Conservation (phyloP, 257 asterid species). For the Solanum virginianum region DNA sequence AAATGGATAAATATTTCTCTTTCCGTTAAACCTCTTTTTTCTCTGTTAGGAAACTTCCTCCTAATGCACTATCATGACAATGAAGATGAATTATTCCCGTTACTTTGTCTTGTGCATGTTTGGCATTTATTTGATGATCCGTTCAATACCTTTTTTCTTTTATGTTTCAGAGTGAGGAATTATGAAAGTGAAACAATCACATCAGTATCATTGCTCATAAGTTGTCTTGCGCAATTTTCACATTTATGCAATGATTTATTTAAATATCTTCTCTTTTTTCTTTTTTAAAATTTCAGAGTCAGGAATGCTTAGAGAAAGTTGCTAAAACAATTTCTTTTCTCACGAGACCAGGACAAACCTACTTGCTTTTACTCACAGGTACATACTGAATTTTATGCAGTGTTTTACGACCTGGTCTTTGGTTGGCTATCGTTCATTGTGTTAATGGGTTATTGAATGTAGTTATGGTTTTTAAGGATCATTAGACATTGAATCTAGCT, state of each 20-base stretch:
- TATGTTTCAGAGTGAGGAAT: neutral
- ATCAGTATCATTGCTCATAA: neutral
- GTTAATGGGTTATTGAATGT: neutral
- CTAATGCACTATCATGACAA: neutral
- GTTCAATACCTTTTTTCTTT: neutral
- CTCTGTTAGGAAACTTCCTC: neutral
- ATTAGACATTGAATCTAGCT: neutral
- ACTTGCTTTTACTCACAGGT: slow-evolving; percentile 83
- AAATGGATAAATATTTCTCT: neutral
- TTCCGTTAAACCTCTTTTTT: neutral
- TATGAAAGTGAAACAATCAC: neutral
- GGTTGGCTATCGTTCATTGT: neutral
- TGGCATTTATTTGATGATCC: neutral
- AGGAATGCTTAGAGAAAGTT: slow-evolving; percentile 93
- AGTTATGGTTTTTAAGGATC: neutral
- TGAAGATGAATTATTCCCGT: neutral
- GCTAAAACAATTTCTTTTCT: slow-evolving; percentile 64
- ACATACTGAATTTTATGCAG: neutral
- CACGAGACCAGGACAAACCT: slow-evolving; percentile 40
- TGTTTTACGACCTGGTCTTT: neutral
- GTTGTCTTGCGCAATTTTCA: neutral
- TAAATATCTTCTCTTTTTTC: neutral
- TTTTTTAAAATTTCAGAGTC: slow-evolving; percentile 40
- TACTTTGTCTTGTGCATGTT: neutral
- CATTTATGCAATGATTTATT: neutral